phyloP scores from a whole-genome alignment of 2,329 filamentous ascomycete species.

The Talaromyces sp. region DNA sequence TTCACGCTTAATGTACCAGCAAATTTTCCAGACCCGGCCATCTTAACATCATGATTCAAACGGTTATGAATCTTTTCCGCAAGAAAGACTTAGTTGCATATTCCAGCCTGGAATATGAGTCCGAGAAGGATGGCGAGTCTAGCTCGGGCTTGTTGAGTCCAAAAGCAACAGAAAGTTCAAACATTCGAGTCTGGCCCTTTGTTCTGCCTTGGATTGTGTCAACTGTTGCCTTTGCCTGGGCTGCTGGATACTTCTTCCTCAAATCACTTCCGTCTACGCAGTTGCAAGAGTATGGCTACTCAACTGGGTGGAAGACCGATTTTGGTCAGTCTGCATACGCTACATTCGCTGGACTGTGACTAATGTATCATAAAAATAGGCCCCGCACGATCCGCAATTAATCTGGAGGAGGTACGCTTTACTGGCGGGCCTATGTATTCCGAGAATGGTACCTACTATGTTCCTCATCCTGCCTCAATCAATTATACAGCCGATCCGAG shows the following conservation, averaged over 20 bases:
- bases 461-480: constrained; percentile 1
- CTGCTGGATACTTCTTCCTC: background rate
- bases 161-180: background rate
- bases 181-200: background rate
- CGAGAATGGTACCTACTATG: constrained; percentile 3
- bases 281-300: constrained; percentile 2
- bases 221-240: background rate
- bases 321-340: background rate
- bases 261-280: background rate
- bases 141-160: background rate
- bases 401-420: background rate
- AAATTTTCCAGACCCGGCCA: too few species aligned
- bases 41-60: too few species aligned
- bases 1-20: too few species aligned
- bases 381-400: constrained; percentile 3
- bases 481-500: constrained; percentile 6
- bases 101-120: constrained; percentile 6
- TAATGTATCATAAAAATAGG: background rate
- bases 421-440: constrained; percentile 9
- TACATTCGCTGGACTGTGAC: too few species aligned
- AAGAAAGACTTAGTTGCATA: background rate
- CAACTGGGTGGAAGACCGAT: constrained; percentile 8
- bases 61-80: background rate
- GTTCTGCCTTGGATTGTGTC: constrained; percentile 2
- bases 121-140: constrained; percentile 1